A percentile compares a stretch with the other conserved stretches of the same genome.
phyloP scores from a whole-genome alignment of 768 basidiomycete species.

The Lentinus tigrinus region DNA sequence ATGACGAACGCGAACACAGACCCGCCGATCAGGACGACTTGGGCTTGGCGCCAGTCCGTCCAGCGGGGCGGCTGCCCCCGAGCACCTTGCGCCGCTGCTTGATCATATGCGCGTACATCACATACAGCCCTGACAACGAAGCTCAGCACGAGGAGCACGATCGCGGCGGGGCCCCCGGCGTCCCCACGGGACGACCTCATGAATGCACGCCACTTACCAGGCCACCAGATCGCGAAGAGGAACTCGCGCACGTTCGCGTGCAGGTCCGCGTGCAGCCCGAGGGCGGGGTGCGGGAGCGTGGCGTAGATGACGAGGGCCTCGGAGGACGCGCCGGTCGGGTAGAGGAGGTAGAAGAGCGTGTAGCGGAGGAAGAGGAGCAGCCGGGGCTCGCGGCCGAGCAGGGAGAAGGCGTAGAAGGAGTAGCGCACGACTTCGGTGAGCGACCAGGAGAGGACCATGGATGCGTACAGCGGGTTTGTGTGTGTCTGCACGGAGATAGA shows the following conservation, averaged over 20 bases:
- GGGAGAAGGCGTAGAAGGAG: constrained; percentile 73
- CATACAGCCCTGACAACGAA: constrained; percentile 35
- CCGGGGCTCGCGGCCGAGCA: constrained; percentile 52
- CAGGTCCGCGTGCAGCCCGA: constrained; percentile 44
- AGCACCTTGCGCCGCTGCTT: constrained; percentile 55
- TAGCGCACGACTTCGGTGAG: constrained; percentile 91
- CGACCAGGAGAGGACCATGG: constrained; percentile 94
- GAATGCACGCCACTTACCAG: constrained; percentile 52
- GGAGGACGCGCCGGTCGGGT: constrained; percentile 87
- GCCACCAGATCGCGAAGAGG: constrained; percentile 85
- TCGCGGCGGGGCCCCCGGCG: neutral
- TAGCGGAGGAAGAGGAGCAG: constrained; percentile 75
- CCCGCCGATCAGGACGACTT: constrained; percentile 26
- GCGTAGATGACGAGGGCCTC: constrained; percentile 84
- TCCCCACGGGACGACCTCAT: neutral
- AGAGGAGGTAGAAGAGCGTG: constrained; percentile 91
- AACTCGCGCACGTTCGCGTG: constrained; percentile 56
- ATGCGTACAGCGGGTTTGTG: constrained; percentile 75
- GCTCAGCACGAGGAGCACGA: neutral
- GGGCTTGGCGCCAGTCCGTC: constrained; percentile 27
- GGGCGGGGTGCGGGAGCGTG: constrained; percentile 58
- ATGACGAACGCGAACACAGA: neutral
- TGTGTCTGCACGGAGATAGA: constrained; percentile 47
- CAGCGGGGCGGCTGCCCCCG: constrained; percentile 37
- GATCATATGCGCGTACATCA: constrained; percentile 62